Base-by-base conservation (phyloP, 2,329 filamentous ascomycete genomes). In the Beauveria scarabaeidicola region DNA sequence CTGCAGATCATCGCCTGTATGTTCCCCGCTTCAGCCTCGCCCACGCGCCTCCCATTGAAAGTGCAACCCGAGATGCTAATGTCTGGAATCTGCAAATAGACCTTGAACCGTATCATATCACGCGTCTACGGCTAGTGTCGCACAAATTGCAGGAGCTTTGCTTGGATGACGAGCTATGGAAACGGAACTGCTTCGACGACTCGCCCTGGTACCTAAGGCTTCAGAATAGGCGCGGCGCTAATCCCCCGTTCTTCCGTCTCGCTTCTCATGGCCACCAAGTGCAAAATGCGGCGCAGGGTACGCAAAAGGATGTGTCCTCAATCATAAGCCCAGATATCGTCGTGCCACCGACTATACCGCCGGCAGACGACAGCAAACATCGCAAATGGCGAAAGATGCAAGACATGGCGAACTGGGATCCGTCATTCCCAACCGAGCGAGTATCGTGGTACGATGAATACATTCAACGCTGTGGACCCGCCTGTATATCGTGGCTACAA, bases 401-500 rank as follows among this genome's bases (percentile, higher is more conserved):
- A 53, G 81, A 90, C 60, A 77, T 89, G 68, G 86, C 86, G 5
- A 90, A 90, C 65, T 96, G 91, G 91, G 90, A 96, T 65, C 90
- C 90, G 0, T 84, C 83, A 0, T 91, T 88, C 63, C 82, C 85
- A 0, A 76, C 74, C 5, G 91, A 97, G 73, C 78, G 77, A 44
- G 79, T 92, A 21, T 85, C 89, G 52, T 97, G 91, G 88, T 96
- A 96, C 70, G 82, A 89, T 59, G 92, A 97, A 72, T 96, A 91
- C 68, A 87, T 95, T 63, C 90, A 92, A 57, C 82, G 92, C 38
- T 81, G 92, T 72, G 91, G 85, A 1, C 85, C 87, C 0, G 79
- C 91, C n/a, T 80, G 80, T 15, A 77, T 91, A 57, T 87, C 82
- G 66, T 97, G 92, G 92, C 78, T 95, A 46, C 81, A 91, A 68